Evolutionary conservation across 202 grass and related monocot genomes (phyloP).

Genomic region (Dendrocalamus latiflorus): DNA sequence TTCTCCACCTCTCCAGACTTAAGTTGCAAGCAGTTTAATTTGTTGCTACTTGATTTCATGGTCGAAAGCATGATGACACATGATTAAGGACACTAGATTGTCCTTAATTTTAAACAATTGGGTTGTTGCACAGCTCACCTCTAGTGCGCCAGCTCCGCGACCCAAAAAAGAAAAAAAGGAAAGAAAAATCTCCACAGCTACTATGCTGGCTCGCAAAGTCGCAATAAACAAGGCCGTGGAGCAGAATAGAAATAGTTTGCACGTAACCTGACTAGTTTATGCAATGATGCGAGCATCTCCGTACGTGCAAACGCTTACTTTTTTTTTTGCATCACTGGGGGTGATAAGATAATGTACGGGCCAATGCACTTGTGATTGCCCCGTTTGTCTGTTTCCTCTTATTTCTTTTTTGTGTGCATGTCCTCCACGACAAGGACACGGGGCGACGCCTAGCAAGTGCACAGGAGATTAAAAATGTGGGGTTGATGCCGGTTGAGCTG

Average conservation of each 20-base stretch:
- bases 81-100: slow-evolving; percentile 51
- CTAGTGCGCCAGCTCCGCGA: slow-evolving; percentile 55
- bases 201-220: slow-evolving; percentile 5
- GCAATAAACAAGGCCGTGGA: slow-evolving; percentile 6
- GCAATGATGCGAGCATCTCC: slow-evolving; percentile 1
- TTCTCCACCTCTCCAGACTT: no score
- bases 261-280: slow-evolving; percentile 42
- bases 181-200: no score
- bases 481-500: no score
- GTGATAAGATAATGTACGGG: slow-evolving; percentile 28
- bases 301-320: slow-evolving; percentile 22
- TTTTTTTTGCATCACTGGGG: neutral
- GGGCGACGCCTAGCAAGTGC: neutral
- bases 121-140: slow-evolving; percentile 45
- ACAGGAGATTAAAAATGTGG: no score
- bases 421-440: slow-evolving; percentile 18
- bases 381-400: slow-evolving; percentile 27
- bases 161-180: neutral
- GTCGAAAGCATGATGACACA: neutral
- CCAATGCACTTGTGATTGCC: slow-evolving; percentile 23
- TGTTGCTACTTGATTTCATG: neutral
- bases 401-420: neutral
- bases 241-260: neutral
- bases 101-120: slow-evolving; percentile 1
- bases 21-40: neutral